Conservation (phyloP, 805 yeast species). For the Candida arabinofermentans region DNA sequence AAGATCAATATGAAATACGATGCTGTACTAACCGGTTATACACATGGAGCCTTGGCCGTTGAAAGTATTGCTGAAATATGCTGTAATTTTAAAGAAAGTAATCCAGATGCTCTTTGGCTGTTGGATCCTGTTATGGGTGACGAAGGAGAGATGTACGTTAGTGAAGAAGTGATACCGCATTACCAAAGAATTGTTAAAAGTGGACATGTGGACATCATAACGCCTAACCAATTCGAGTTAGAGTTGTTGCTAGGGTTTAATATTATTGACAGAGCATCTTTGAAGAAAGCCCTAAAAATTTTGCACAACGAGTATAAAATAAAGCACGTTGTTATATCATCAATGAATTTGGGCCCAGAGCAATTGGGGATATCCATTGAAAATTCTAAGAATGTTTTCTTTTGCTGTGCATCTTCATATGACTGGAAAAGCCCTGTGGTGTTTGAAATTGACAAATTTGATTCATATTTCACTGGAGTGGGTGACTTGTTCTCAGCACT, state of each 20-base stretch:
- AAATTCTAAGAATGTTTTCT: slow-evolving; percentile 24
- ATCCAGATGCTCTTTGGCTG: slow-evolving; percentile 44
- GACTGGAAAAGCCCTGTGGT: slow-evolving; percentile 18
- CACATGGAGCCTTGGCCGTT: slow-evolving; percentile 54
- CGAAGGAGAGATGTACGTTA: slow-evolving; percentile 66
- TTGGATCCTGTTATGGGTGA: slow-evolving; percentile 84
- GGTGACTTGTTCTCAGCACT: slow-evolving; percentile 89
- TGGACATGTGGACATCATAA: slow-evolving; percentile 62
- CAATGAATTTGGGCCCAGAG: slow-evolving; percentile 33
- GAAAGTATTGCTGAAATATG: slow-evolving; percentile 38
- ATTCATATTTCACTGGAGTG: slow-evolving; percentile 90
- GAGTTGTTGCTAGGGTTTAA: slow-evolving; percentile 52
- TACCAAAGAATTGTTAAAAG: slow-evolving; percentile 43
- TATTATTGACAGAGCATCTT: slow-evolving; percentile 35
- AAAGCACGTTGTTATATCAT: slow-evolving; percentile 64
- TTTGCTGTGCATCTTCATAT: slow-evolving; percentile 42
- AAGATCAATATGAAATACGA: slow-evolving; percentile 37
- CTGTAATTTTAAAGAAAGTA: slow-evolving; percentile 30
- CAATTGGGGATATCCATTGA: slow-evolving; percentile 13
- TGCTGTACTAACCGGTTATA: slow-evolving; percentile 64
- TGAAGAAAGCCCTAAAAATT: slow-evolving; percentile 42
- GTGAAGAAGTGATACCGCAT: slow-evolving; percentile 53
- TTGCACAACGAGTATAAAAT: slow-evolving; percentile 49
- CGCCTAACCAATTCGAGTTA: slow-evolving; percentile 90
- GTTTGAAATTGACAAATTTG: slow-evolving; percentile 56